Conservation (phyloP, 1,139 yeast species). For the Blastobotrys elegans region DNA sequence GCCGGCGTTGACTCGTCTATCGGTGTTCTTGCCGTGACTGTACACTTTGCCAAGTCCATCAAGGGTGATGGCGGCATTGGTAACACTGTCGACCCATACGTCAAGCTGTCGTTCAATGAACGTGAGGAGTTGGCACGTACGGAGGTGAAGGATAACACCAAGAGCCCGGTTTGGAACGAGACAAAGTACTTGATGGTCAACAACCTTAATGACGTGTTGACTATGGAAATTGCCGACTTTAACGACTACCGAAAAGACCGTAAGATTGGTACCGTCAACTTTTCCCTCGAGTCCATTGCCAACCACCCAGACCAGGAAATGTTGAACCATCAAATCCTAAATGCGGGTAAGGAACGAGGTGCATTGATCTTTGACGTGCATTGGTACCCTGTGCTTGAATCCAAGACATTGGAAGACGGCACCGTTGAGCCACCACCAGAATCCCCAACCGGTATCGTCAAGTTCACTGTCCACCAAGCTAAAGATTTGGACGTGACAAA, state of each 20-base stretch:
- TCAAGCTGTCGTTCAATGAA: constrained; percentile 47
- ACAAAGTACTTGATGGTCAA: constrained; percentile 63
- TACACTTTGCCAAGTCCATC: constrained; percentile 62
- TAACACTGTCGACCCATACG: constrained; percentile 85
- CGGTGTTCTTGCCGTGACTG: constrained; percentile 73
- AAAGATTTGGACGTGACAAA: constrained; percentile 59
- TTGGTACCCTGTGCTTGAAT: constrained; percentile 75
- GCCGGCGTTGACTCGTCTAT: constrained; percentile 73
- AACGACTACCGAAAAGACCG: constrained; percentile 79
- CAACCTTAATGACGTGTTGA: constrained; percentile 75
- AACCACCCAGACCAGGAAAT: constrained; percentile 50
- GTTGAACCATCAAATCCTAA: constrained; percentile 53
- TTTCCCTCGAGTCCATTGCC: constrained; percentile 62
- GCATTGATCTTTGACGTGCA: constrained; percentile 62
- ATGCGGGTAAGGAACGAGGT: constrained; percentile 80
- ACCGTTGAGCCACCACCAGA: constrained; percentile 85
- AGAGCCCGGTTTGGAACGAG: constrained; percentile 80
- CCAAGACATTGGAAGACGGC: constrained; percentile 75
- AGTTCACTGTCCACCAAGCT: constrained; percentile 67
- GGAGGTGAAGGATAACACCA: constrained; percentile 57
- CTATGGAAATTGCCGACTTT: constrained; percentile 64
- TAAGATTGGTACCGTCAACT: constrained; percentile 69
- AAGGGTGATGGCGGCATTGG: constrained; percentile 64
- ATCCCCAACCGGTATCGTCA: constrained; percentile 84
- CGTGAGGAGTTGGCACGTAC: constrained; percentile 61